Evolutionary conservation across 306 rosid species (phyloP).

Genomic region (Myrica gale): DNA sequence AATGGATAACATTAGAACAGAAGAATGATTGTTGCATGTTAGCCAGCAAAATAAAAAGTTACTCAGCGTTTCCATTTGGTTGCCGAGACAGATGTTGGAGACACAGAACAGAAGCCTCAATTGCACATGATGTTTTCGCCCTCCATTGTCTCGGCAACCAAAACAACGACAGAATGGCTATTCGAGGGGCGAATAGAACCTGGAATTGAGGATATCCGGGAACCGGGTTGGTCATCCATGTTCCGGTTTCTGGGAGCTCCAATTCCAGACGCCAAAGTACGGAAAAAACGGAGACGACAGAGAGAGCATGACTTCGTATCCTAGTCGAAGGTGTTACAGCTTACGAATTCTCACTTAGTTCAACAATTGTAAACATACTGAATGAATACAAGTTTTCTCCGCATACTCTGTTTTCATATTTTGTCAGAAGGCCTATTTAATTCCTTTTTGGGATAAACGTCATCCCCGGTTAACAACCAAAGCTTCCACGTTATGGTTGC

Average conservation of each 20-base stretch:
- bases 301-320: too few species aligned
- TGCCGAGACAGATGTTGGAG: not conserved
- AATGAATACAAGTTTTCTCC: too few species aligned
- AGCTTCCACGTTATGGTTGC: too few species aligned
- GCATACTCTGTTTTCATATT: too few species aligned
- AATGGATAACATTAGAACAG: not conserved
- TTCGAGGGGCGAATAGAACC: conserved; percentile 34
- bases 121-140: not conserved
- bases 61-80: not conserved
- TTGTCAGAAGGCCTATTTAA: too few species aligned
- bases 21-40: not conserved
- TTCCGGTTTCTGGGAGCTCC: not conserved
- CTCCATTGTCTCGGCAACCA: not conserved
- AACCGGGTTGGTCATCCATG: conserved; percentile 45
- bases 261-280: not conserved
- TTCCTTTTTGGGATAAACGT: too few species aligned
- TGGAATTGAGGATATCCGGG: conserved; percentile 37
- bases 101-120: not conserved
- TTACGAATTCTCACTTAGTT: too few species aligned
- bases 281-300: too few species aligned
- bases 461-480: too few species aligned
- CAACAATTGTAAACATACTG: too few species aligned
- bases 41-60: not conserved
- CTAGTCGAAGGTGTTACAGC: too few species aligned
- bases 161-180: not conserved